Conservation (phyloP, 2,329 filamentous ascomycete species). For the Apiospora rasikravindrae region DNA sequence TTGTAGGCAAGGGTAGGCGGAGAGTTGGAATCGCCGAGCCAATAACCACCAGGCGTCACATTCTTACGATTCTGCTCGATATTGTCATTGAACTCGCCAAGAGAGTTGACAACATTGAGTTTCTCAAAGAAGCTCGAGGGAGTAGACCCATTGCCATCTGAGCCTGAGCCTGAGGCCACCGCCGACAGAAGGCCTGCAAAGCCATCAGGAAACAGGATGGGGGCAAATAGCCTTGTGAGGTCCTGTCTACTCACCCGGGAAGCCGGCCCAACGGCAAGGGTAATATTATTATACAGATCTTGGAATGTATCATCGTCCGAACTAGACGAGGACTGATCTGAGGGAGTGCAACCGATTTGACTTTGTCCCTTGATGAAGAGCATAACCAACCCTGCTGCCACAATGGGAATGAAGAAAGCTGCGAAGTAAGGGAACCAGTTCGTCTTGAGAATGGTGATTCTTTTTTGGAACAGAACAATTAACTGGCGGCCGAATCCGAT, state of each 20-base stretch:
- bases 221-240: constrained; percentile 43
- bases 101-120: constrained; percentile 63
- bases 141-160: constrained; percentile 15
- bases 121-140: constrained; percentile 37
- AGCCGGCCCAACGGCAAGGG: constrained; percentile 50
- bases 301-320: constrained; percentile 42
- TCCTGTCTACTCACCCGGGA: constrained; percentile 37
- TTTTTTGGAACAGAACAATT: constrained; percentile 77
- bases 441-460: constrained; percentile 75
- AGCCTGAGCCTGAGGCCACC: constrained; percentile 26
- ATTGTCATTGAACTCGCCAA: constrained; percentile 71
- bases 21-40: constrained; percentile 66
- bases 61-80: constrained; percentile 68
- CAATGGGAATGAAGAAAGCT: constrained; percentile 78
- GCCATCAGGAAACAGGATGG: constrained; percentile 40
- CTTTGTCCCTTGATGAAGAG: constrained; percentile 66
- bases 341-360: constrained; percentile 39
- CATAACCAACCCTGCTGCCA: constrained; percentile 79
- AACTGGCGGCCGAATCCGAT: constrained; percentile 75
- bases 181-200: constrained; percentile 28
- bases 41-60: constrained; percentile 80
- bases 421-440: constrained; percentile 79
- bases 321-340: constrained; percentile 36
- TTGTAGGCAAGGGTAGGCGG: constrained; percentile 74
- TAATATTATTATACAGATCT: constrained; percentile 40